These are phyloP conservation scores for Phytophthora colocasiae DNA, from an alignment of 352 stramenopile genomes.

Conservation along the genomic window DNA sequence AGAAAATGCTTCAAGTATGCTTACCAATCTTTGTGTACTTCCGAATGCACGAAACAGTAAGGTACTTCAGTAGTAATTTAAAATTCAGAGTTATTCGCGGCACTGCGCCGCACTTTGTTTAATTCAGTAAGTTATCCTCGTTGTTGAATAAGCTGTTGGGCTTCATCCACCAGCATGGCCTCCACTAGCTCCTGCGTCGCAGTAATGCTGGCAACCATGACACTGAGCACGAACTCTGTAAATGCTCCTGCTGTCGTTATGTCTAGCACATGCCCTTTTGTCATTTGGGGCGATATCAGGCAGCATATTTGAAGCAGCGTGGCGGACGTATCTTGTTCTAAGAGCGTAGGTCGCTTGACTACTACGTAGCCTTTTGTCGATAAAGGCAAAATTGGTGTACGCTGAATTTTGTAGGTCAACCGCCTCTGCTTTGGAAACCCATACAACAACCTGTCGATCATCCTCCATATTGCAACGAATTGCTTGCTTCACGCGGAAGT, in stretches of 20 bases:
- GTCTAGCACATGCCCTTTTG: slow-evolving; percentile 25
- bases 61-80: too few species aligned
- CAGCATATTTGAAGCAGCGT: slow-evolving; percentile 62
- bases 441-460: slow-evolving; percentile 67
- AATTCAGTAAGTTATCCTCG: slow-evolving; percentile 1
- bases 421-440: slow-evolving; percentile 60
- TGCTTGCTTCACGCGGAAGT: slow-evolving; percentile 66
- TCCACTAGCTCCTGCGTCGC: slow-evolving; percentile 56
- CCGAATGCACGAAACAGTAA: too few species aligned
- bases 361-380: slow-evolving; percentile 71
- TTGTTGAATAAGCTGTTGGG: slow-evolving; percentile 18
- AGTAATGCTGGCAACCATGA: slow-evolving; percentile 48
- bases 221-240: slow-evolving; percentile 58
- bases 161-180: slow-evolving; percentile 38
- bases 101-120: too few species aligned
- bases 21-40: too few species aligned
- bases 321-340: slow-evolving; percentile 26
- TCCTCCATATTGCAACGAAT: slow-evolving; percentile 58
- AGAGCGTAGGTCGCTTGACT: slow-evolving; percentile 43
- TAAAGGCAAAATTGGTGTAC: slow-evolving; percentile 59
- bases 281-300: slow-evolving; percentile 61
- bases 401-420: slow-evolving; percentile 32
- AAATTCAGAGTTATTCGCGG: too few species aligned
- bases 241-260: slow-evolving; percentile 38
- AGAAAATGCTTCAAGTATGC: too few species aligned